A percentile compares a stretch with the other conserved stretches of the same genome.
Evolutionary conservation across 371 early-diverging fungal genomes (phyloP).

Genomic region (Actinomortierella ambigua): DNA sequence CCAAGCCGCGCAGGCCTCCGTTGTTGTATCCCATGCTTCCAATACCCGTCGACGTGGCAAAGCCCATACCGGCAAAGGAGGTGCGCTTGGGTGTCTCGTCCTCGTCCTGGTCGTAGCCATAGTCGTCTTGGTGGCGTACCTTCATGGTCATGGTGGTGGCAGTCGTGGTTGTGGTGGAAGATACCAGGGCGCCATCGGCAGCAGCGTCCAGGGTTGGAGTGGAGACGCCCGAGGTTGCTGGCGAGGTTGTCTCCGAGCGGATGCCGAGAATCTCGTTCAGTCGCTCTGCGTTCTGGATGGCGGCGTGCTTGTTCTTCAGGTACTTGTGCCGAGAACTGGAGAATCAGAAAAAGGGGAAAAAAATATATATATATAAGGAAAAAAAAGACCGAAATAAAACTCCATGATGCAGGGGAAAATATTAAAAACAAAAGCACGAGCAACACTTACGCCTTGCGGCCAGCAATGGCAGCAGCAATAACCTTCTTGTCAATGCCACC

Average conservation of each 20-base stretch:
- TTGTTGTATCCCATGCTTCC: constrained; percentile 31
- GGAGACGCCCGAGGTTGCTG: constrained; percentile 42
- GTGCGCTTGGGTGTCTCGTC: constrained; percentile 21
- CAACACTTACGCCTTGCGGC: constrained; percentile 62
- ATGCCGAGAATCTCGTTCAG: constrained; percentile 63
- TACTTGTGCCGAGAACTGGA: constrained; percentile 74
- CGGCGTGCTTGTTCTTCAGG: constrained; percentile 69
- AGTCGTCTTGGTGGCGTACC: neutral
- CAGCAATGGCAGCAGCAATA: constrained; percentile 38
- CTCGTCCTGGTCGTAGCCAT: constrained; percentile 1
- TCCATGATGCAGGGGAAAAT: neutral
- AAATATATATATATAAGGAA: too few species aligned
- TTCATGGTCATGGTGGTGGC: too few species aligned
- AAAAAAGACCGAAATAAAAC: too few species aligned
- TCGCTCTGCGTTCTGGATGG: constrained; percentile 51
- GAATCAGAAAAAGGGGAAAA: neutral
- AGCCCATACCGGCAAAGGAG: constrained; percentile 49
- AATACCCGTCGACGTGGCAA: constrained; percentile 29
- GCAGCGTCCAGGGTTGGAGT: constrained; percentile 34
- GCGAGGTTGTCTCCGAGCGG: constrained; percentile 48
- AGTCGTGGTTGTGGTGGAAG: neutral
- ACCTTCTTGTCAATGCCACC: constrained; percentile 31
- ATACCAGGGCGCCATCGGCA: neutral
- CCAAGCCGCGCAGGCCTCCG: constrained; percentile 34
- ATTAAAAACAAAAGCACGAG: neutral